Conservation (phyloP, 2,329 filamentous ascomycete genomes). For the Juglanconis sp. region DNA sequence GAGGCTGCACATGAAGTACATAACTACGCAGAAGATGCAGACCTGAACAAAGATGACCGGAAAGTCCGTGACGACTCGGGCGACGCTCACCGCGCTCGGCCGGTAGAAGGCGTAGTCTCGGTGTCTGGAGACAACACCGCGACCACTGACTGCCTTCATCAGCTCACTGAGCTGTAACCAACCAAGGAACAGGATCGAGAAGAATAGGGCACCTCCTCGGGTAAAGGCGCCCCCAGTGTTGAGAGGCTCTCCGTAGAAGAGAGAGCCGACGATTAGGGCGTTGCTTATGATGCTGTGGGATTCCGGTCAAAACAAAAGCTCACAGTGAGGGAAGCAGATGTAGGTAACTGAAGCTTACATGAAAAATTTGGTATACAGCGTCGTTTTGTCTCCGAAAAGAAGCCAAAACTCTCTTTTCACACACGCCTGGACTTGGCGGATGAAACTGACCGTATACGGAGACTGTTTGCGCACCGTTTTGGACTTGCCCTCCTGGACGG, state of each 20-base stretch:
- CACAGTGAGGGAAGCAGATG: not conserved
- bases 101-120: constrained; percentile 50
- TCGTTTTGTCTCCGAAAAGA: constrained; percentile 69
- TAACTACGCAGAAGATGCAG: constrained; percentile 64
- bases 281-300: constrained; percentile 58
- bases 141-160: constrained; percentile 71
- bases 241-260: constrained; percentile 67
- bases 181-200: constrained; percentile 50
- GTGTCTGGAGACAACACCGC: constrained; percentile 54
- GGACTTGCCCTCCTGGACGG: constrained; percentile 65
- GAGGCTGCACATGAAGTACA: constrained; percentile 77
- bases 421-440: constrained; percentile 65
- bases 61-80: constrained; percentile 58
- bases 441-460: constrained; percentile 73
- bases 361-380: constrained; percentile 75
- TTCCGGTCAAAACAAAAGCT: not conserved
- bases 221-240: constrained; percentile 63
- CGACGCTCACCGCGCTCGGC: constrained; percentile 54
- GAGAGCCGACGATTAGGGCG: constrained; percentile 69
- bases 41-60: constrained; percentile 61
- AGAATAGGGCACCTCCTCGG: constrained; percentile 47
- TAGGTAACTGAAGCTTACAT: constrained; percentile 36
- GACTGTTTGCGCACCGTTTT: constrained; percentile 66
- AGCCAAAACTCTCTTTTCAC: constrained; percentile 77
- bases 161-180: constrained; percentile 75